These are phyloP conservation scores for Ormosia semicastrata DNA, from an alignment of 306 rosid species.

Conservation along the genomic window DNA sequence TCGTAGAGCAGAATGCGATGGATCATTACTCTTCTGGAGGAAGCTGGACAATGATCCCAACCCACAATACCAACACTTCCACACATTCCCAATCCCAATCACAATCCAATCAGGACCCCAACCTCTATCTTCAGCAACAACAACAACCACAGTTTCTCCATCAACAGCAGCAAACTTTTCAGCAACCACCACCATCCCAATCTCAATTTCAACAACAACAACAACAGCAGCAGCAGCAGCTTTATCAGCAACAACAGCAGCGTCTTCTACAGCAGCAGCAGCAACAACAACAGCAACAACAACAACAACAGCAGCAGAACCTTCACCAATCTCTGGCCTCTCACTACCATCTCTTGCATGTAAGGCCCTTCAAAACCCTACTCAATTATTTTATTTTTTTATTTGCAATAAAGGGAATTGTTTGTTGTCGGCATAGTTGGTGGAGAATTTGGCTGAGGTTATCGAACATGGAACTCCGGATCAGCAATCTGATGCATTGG, in stretches of 20 bases:
- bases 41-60: slow-evolving; percentile 81
- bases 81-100: slow-evolving; percentile 32
- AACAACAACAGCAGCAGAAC: slow-evolving; percentile 43
- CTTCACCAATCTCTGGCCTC: slow-evolving; percentile 89
- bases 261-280: slow-evolving; percentile 37
- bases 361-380: slow-evolving; percentile 28
- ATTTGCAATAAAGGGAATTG: background rate
- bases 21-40: slow-evolving; percentile 72
- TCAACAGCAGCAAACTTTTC: slow-evolving; percentile 40
- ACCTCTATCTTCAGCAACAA: slow-evolving; percentile 52
- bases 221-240: slow-evolving; percentile 42
- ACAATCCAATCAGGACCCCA: slow-evolving; percentile 56
- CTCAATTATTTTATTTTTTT: background rate
- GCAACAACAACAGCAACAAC: background rate
- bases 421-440: slow-evolving; percentile 48
- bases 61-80: slow-evolving; percentile 47
- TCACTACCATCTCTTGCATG: slow-evolving; percentile 77
- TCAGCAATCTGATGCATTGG: slow-evolving; percentile 86
- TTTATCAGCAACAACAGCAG: slow-evolving; percentile 26
- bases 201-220: slow-evolving; percentile 43
- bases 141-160: slow-evolving; percentile 33
- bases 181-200: slow-evolving; percentile 29
- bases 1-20: slow-evolving; percentile 30
- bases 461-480: slow-evolving; percentile 75
- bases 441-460: slow-evolving; percentile 83